Conservation (phyloP, 345 rosid genomes). For the Camelina laxa region DNA sequence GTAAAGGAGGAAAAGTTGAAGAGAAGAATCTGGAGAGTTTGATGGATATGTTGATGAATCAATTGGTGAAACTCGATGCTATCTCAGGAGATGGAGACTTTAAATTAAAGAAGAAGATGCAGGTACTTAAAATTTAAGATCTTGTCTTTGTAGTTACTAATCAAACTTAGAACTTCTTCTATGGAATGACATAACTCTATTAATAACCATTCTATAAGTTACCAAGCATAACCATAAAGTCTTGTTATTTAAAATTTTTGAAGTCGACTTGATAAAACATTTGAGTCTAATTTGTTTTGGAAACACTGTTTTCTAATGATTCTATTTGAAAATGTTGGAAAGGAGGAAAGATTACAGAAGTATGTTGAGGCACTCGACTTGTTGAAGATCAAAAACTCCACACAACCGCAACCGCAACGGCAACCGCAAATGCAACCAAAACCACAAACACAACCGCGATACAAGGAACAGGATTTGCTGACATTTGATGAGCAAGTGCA, state of each 20-base stretch:
- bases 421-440: constrained; percentile 43
- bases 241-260: neutral
- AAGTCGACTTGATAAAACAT: neutral
- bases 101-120: constrained; percentile 82
- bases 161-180: neutral
- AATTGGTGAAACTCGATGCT: constrained; percentile 75
- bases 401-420: constrained; percentile 45
- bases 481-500: constrained; percentile 35
- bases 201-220: neutral
- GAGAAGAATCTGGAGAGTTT: constrained; percentile 65
- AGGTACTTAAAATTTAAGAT: constrained; percentile 49
- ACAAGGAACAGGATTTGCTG: constrained; percentile 16
- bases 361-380: constrained; percentile 83
- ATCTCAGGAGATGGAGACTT: constrained; percentile 75
- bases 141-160: neutral
- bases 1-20: constrained; percentile 72
- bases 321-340: constrained; percentile 11
- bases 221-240: neutral
- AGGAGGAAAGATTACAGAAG: constrained; percentile 89
- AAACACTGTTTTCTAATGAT: neutral
- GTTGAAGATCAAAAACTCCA: constrained; percentile 79
- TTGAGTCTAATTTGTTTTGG: neutral
- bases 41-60: constrained; percentile 83
- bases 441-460: constrained; percentile 29
- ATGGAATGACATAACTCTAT: neutral